Percentiles rank a stretch among this genome's conserved stretches.
phyloP scores from a whole-genome alignment of 768 basidiomycete genomes.

The Strobilomyces echinocephalus region DNA sequence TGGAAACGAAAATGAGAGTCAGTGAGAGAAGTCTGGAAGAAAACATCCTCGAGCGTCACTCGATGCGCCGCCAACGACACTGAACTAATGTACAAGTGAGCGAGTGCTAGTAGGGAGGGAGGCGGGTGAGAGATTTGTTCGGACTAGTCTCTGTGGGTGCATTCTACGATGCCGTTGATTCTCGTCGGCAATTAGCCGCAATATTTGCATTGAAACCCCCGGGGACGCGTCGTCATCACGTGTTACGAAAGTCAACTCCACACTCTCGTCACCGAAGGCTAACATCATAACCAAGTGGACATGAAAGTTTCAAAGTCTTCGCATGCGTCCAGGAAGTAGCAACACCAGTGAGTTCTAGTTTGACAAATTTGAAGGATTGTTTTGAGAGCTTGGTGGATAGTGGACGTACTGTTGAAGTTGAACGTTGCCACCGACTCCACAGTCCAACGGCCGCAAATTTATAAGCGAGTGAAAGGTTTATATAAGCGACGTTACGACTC shows the following conservation, averaged over 20 bases:
- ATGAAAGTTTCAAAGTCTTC: too few species aligned
- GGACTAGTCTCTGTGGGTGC: conserved; percentile 4
- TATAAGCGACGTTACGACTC: background rate
- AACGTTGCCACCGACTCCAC: too few species aligned
- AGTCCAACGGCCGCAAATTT: too few species aligned
- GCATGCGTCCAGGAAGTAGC: too few species aligned
- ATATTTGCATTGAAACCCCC: conserved; percentile 3
- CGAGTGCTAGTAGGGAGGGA: conserved; percentile 4
- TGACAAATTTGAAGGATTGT: too few species aligned
- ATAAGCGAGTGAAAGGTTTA: background rate
- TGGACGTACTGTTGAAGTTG: too few species aligned
- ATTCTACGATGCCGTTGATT: conserved; percentile 23
- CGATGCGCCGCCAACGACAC: conserved; percentile 1
- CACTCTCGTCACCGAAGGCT: background rate
- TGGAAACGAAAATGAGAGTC: conserved; percentile 2
- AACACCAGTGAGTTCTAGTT: too few species aligned
- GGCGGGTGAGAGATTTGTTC: conserved; percentile 4
- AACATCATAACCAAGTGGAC: too few species aligned
- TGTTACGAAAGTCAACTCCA: conserved; percentile 22
- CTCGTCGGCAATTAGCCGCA: conserved; percentile 20
- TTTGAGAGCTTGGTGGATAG: too few species aligned
- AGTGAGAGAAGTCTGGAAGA: conserved; percentile 8
- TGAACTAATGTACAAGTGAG: background rate
- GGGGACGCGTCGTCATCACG: conserved; percentile 23
- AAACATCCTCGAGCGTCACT: conserved; percentile 8